phyloP scores from a whole-genome alignment of 2,329 filamentous ascomycete genomes.

The Gaeumannomyces tritici region DNA sequence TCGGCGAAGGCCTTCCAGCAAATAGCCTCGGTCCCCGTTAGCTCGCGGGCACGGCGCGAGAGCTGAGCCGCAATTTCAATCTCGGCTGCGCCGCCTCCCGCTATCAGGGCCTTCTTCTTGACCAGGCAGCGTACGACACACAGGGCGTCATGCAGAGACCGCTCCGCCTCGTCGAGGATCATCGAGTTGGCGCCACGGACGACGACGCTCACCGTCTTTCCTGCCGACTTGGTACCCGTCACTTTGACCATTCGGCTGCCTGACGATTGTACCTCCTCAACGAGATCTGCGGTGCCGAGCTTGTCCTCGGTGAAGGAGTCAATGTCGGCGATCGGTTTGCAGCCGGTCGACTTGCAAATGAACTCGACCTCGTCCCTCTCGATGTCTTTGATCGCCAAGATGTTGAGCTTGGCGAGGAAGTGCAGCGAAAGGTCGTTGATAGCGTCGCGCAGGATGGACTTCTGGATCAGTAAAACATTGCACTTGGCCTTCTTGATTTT shows the following conservation, averaged over 20 bases:
- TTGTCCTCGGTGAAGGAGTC: slow-evolving; percentile 99
- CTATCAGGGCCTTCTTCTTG: slow-evolving; percentile 99
- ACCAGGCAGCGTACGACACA: slow-evolving; percentile 96
- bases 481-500: slow-evolving; percentile 99
- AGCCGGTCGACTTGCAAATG: slow-evolving; percentile 97
- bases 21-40: slow-evolving; percentile 88
- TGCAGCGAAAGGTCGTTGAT: slow-evolving; percentile 97
- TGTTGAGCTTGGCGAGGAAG: slow-evolving; percentile 95
- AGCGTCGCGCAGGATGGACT: slow-evolving; percentile 93
- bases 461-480: slow-evolving; percentile 96
- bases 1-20: slow-evolving; percentile 99
- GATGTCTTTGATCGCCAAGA: slow-evolving; percentile 92
- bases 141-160: slow-evolving; percentile 91
- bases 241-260: slow-evolving; percentile 93
- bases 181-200: slow-evolving; percentile 89
- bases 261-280: slow-evolving; percentile 82
- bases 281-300: slow-evolving; percentile 82
- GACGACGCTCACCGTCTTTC: slow-evolving; percentile 89
- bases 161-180: slow-evolving; percentile 94
- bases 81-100: slow-evolving; percentile 91
- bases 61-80: slow-evolving; percentile 90
- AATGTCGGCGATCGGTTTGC: slow-evolving; percentile 97
- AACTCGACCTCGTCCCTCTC: slow-evolving; percentile 99
- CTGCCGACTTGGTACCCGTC: slow-evolving; percentile 73
- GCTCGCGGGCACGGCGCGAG: slow-evolving; percentile 68